Evolutionary conservation across 306 rosid species (phyloP).

Genomic region (Citrullus amarus): DNA sequence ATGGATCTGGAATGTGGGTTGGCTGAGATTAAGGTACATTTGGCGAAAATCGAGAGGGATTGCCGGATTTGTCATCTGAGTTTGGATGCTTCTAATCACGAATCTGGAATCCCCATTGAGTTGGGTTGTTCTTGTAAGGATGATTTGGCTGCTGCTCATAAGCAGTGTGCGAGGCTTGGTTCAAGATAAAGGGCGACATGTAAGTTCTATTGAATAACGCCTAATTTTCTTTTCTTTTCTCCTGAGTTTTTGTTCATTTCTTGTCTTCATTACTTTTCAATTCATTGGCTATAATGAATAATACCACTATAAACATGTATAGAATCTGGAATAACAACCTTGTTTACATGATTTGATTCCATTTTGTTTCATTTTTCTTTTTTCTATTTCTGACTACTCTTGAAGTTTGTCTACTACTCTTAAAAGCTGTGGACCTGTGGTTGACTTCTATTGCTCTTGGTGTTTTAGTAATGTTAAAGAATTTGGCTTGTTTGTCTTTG

Average conservation of each 20-base stretch:
- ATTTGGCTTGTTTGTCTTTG: not conserved
- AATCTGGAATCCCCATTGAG: slow-evolving; percentile 76
- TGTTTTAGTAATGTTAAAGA: not conserved
- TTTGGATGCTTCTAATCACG: slow-evolving; percentile 60
- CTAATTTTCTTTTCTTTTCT: not conserved
- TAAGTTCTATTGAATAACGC: slow-evolving; percentile 20
- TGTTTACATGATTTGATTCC: not conserved
- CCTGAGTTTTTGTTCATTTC: not conserved
- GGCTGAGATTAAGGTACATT: slow-evolving; percentile 37
- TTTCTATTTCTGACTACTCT: not conserved
- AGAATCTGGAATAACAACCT: not conserved
- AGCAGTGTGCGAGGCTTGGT: slow-evolving; percentile 93
- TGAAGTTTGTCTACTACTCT: not conserved
- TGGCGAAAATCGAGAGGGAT: slow-evolving; percentile 62
- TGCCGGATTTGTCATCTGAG: slow-evolving; percentile 77
- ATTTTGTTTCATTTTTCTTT: not conserved
- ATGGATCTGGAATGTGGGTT: slow-evolving; percentile 57
- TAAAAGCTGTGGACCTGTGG: not conserved
- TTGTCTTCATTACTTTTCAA: not conserved
- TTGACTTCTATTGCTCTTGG: not conserved
- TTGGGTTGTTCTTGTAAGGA: slow-evolving; percentile 85
- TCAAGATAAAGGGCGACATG: slow-evolving; percentile 93
- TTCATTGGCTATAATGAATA: not conserved
- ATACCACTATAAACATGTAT: not conserved
- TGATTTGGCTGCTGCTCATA: slow-evolving; percentile 93